Base-by-base conservation (phyloP, 2,329 filamentous ascomycete species). In the Xylaria sp. region DNA sequence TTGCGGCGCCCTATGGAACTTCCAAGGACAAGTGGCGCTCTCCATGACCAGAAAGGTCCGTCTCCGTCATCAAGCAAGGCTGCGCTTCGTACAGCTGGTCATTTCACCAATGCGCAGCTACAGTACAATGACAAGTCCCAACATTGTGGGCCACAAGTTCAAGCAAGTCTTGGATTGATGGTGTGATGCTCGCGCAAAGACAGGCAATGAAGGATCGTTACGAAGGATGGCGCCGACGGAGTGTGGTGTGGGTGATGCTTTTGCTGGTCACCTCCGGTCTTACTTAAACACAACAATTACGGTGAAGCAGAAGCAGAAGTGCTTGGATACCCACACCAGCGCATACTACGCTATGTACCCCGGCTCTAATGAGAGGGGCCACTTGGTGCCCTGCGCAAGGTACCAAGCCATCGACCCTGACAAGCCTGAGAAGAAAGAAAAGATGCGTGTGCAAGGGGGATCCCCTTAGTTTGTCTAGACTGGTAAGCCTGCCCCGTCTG, bases 401-500 rank as follows among this genome's bases (percentile, higher is more conserved):
- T 46, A 25, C 39, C 36, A 34, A 18, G 48, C 25, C 53, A 53
- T 63, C 60, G 5, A 55, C 20, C 41, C 53, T 13, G 60, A 41
- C 36, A 10, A 36, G 43, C 41, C 53, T 13, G 60, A 41, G 46
- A 10, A 36, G 43, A 36, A 43, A 45, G 36, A 63, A 56, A 50
- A 25, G 36, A 56, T 41, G 46, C 43, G 32, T 61, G 55, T 48
- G 59, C 70, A 52, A 60, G 65, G 70, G 65, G 68, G 48, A 4
- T 39, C 56, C 57, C 59, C 64, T 65, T 45, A 60, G 41, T 53
- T 66, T 63, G 68, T 48, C 52, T 57, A 66, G 60, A 32, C 58
- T 45, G 55, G 45, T 46, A 65, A 65, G 36, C 32, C 23, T 66
- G 59, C 67, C 68, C 67, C 70, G 53, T 70, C 36, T 10, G 52